A percentile compares a stretch with the other conserved stretches of the same genome.
These are phyloP conservation scores for Nicotiana tomentosiformis DNA, from an alignment of 257 asterid species.

Conservation along the genomic window DNA sequence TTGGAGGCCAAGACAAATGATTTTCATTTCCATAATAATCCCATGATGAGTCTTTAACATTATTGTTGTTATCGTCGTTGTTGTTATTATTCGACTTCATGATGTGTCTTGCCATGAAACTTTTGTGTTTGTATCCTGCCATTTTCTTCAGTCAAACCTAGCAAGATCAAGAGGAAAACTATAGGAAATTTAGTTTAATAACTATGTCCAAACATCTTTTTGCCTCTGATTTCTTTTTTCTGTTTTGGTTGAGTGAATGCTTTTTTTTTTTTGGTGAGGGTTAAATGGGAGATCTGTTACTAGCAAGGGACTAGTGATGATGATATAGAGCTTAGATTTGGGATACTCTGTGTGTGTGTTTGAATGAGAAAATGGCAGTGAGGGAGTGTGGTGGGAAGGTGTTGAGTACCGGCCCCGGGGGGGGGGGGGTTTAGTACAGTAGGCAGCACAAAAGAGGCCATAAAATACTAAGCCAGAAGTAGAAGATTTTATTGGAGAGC, in stretches of 20 bases:
- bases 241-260: neutral
- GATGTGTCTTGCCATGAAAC: neutral
- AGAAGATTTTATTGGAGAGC: conserved; percentile 39
- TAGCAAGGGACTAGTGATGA: neutral
- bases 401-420: neutral
- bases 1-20: conserved; percentile 75
- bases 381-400: neutral
- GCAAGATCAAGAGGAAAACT: neutral
- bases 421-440: neutral
- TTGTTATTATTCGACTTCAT: neutral
- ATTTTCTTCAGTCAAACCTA: neutral
- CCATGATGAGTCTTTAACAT: conserved; percentile 26
- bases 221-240: neutral
- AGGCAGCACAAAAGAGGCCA: conserved; percentile 8
- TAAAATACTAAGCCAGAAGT: conserved; percentile 29
- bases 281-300: neutral
- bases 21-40: conserved; percentile 29
- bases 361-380: neutral
- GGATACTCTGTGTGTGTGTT: neutral
- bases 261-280: neutral
- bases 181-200: neutral
- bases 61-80: conserved; percentile 11
- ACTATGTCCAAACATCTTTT: neutral
- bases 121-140: neutral
- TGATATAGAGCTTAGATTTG: neutral